These are phyloP conservation scores for Acanthamoeba castellanii DNA, from an alignment of 208 protist genomes.

Conservation along the genomic window DNA sequence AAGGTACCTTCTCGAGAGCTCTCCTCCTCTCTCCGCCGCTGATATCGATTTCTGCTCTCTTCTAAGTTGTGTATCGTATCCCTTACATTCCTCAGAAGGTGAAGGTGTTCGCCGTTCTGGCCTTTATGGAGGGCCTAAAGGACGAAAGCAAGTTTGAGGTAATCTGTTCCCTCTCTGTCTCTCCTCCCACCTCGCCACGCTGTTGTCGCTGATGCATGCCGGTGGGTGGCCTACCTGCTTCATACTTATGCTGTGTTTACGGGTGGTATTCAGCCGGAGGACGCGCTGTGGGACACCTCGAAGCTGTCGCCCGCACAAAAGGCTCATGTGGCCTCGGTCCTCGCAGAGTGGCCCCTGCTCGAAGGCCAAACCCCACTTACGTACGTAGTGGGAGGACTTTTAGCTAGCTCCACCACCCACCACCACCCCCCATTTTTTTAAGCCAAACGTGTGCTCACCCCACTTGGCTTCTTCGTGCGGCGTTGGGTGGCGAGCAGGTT, in stretches of 20 bases:
- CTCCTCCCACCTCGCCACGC: neutral
- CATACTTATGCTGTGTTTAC: too few relatives aligned
- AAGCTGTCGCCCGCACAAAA: neutral
- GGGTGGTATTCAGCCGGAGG: neutral
- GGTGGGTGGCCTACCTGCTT: too few relatives aligned
- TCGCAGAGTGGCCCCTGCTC: conserved; percentile 1
- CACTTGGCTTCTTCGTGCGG: too few relatives aligned
- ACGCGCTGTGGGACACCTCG: conserved; percentile 19
- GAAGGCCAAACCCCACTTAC: neutral
- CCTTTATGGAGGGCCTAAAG: neutral
- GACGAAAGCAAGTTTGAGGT: neutral
- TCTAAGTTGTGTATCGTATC: neutral
- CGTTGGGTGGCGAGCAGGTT: neutral
- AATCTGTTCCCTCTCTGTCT: neutral
- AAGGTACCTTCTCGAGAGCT: neutral
- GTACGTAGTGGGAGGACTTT: neutral
- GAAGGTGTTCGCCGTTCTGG: conserved; percentile 25
- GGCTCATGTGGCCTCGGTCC: neutral
- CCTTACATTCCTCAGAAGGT: neutral
- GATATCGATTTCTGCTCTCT: neutral
- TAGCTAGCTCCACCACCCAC: too few relatives aligned
- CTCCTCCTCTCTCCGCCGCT: too few relatives aligned
- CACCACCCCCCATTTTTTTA: neutral
- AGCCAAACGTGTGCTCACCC: too few relatives aligned
- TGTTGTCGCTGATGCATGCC: neutral